Conservation (phyloP, 208 protist genomes). For the Leishmania arabica region DNA sequence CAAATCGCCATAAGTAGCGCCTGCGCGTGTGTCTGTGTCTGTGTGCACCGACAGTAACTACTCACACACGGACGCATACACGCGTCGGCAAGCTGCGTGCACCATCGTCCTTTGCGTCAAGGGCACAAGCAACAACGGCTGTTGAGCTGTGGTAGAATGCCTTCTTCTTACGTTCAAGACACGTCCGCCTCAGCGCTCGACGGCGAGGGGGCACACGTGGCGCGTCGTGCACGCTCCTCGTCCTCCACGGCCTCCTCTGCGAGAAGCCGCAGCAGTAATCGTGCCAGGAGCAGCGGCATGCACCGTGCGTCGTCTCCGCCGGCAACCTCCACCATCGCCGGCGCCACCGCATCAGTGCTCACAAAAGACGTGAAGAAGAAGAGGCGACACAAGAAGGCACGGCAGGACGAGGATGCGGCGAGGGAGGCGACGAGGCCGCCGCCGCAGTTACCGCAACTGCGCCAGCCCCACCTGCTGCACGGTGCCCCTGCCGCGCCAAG, state of each 20-base stretch:
- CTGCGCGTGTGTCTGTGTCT: background rate
- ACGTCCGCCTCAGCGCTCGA: background rate
- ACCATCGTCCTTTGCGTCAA: background rate
- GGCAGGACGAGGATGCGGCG: background rate
- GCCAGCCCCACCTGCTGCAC: background rate
- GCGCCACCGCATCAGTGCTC: background rate
- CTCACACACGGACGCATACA: background rate
- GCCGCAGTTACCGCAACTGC: background rate
- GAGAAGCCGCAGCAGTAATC: background rate
- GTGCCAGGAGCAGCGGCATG: background rate
- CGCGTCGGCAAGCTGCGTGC: background rate
- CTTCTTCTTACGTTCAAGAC: background rate
- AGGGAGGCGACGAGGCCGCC: background rate
- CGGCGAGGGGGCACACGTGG: background rate
- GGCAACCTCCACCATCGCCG: background rate
- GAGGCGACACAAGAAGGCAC: constrained; percentile 2
- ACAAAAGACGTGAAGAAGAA: constrained; percentile 11
- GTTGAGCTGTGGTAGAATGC: background rate
- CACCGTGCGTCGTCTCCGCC: background rate
- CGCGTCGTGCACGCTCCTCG: background rate
- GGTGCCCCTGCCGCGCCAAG: background rate
- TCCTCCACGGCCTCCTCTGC: background rate
- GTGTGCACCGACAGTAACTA: background rate
- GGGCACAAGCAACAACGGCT: background rate
- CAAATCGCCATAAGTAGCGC: background rate